phyloP scores from a whole-genome alignment of 2,329 filamentous ascomycete genomes.

The Penicillium sumatraense region DNA sequence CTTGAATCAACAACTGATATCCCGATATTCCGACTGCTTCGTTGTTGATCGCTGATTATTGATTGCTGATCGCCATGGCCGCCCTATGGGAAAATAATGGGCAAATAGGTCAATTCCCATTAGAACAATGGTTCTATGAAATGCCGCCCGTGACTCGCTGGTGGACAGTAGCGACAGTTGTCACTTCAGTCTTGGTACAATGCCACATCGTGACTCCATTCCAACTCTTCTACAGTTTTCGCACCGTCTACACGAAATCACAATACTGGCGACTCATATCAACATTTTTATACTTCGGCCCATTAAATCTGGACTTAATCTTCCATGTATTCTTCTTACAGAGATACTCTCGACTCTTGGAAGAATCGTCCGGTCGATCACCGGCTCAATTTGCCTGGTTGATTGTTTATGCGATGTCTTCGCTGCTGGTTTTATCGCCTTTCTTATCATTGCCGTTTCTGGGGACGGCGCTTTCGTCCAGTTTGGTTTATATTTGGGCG shows the following conservation, averaged over 20 bases:
- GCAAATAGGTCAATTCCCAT: constrained; percentile 67
- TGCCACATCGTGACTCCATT: constrained; percentile 91
- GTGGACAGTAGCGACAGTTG: constrained; percentile 93
- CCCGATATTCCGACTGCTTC: no score
- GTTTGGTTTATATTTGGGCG: constrained; percentile 97
- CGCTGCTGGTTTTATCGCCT: constrained; percentile 80
- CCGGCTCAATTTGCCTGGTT: constrained; percentile 96
- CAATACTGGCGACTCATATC: constrained; percentile 98
- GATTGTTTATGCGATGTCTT: constrained; percentile 79
- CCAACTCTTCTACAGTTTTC: constrained; percentile 95
- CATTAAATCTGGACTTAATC: constrained; percentile 87
- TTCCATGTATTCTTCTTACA: constrained; percentile 99
- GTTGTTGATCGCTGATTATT: no score
- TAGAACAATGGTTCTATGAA: constrained; percentile 98
- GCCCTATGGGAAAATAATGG: constrained; percentile 50
- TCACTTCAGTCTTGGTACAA: constrained; percentile 87
- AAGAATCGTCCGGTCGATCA: constrained; percentile 90
- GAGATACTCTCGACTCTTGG: constrained; percentile 90
- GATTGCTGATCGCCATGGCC: no score
- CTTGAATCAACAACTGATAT: no score
- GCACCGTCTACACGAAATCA: constrained; percentile 86
- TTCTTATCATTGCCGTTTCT: constrained; percentile 91
- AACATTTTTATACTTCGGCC: constrained; percentile 97
- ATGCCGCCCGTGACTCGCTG: constrained; percentile 95
- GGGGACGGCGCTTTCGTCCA: constrained; percentile 89